Conservation (phyloP, 345 rosid genomes). For the Boechera stricta region DNA sequence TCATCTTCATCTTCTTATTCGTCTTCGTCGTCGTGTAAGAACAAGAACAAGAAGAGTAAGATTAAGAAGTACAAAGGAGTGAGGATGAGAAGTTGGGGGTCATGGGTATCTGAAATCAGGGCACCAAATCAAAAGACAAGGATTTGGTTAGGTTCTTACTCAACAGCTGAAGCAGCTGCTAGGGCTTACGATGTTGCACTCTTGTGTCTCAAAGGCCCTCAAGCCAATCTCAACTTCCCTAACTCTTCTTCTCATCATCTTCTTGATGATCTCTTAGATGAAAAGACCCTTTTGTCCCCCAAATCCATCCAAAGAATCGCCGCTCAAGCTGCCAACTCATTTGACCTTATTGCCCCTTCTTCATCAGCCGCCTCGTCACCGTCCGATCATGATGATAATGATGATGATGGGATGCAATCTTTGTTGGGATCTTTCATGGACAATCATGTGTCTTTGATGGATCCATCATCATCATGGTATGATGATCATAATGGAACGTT, state of each 20-base stretch:
- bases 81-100: constrained; percentile 98
- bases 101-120: constrained; percentile 97
- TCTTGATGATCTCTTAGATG: constrained; percentile 45
- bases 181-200: constrained; percentile 98
- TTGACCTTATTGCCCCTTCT: constrained; percentile 35
- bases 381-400: constrained; percentile 38
- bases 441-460: constrained; percentile 46
- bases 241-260: constrained; percentile 45
- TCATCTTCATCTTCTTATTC: constrained; percentile 4
- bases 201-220: constrained; percentile 87
- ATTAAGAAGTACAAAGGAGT: constrained; percentile 90
- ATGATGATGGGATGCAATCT: constrained; percentile 53
- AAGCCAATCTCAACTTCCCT: constrained; percentile 89
- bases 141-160: constrained; percentile 97
- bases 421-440: constrained; percentile 44
- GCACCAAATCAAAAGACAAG: constrained; percentile 97
- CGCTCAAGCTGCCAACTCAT: constrained; percentile 65
- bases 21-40: constrained; percentile 22
- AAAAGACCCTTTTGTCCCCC: constrained; percentile 67
- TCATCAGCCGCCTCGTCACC: constrained; percentile 47
- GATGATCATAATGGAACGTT: constrained; percentile 56
- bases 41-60: constrained; percentile 53
- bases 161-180: constrained; percentile 96
- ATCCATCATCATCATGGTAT: constrained; percentile 44
- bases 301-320: constrained; percentile 90